Evolutionary conservation across 129 eudicot species (phyloP), one percentile per base, ranked within the genome.

Genomic region (Chrysanthemum seticuspe): DNA sequence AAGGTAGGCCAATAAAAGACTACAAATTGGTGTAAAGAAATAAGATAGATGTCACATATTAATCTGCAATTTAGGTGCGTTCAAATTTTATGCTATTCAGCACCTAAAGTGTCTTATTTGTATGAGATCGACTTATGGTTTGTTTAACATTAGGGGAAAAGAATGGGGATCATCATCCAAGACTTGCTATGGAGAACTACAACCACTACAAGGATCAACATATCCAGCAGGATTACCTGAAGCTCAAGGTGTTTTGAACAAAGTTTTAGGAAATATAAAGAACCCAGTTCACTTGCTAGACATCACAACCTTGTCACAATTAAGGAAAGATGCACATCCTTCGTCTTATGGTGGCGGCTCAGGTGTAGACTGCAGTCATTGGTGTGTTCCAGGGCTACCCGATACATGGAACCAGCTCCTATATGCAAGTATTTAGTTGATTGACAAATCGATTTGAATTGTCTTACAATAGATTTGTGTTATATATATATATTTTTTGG

Each of bases 321-420:
- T 86, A 16, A 72, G 92, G 49, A 86, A 76, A 61, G 92, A 89
- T 73, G 96, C 82, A 15, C 96, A 89, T 50, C 96, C 96, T 14
- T 79, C 87, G 0, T 44, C 80, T 55, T 89, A 84, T 62, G 79
- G 90, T 25, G 84, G 82, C 2, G 83, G 65, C 14, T 45, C 79
- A 8, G 83, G 79, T 9, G 63, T 48, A 44, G 94, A 88, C 18
- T 88, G 94, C 52, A 83, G 86, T 67, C 94, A 85, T 56, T 85
- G 88, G 86, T 85, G 88, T 72, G 77, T 85, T 50, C 83, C 88
- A 1, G 88, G 86, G 15, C 12, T 85, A 15, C 88, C 86, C 1
- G 88, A 85, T 71, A 81, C 83, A 61, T 85, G 88, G 86, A 85
- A 85, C 65, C 83, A 85, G 2, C 85, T 85, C 51, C 66, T 85